Evolutionary conservation across 164 flowering plant species (phyloP).

Genomic region (Aristolochia californica): DNA sequence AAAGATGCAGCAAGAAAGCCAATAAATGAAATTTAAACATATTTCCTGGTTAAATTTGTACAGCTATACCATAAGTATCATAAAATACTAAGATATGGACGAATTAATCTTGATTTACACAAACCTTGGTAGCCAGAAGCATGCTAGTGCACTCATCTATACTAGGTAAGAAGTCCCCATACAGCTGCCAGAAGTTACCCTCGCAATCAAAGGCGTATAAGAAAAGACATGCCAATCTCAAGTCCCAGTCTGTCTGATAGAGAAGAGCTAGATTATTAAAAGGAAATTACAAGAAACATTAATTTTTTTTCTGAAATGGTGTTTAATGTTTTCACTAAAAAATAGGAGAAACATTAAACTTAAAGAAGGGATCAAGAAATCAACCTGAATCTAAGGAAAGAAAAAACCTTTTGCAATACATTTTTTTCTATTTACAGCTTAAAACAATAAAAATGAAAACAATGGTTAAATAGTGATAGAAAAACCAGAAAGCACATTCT

Average conservation of each 20-base stretch:
- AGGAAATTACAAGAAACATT: too few relatives aligned
- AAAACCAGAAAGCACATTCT: too few relatives aligned
- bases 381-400: background rate
- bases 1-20: too few relatives aligned
- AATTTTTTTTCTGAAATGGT: too few relatives aligned
- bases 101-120: background rate
- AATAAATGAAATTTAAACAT: background rate
- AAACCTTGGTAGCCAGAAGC: constrained; percentile 84
- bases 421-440: too few relatives aligned
- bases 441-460: too few relatives aligned
- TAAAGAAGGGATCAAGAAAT: too few relatives aligned
- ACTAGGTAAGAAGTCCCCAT: constrained; percentile 88
- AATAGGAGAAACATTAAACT: too few relatives aligned
- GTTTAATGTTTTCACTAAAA: too few relatives aligned
- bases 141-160: constrained; percentile 75
- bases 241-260: constrained; percentile 94
- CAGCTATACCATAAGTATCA: background rate
- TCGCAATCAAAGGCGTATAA: constrained; percentile 70
- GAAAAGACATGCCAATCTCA: constrained; percentile 93
- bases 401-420: too few relatives aligned
- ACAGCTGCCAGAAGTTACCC: constrained; percentile 90
- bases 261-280: constrained; percentile 4
- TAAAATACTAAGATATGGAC: background rate
- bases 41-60: background rate
- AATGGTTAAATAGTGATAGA: too few relatives aligned